Base-by-base conservation (phyloP, 495 filamentous ascomycete genomes). In the Neurospora tetraspora region DNA sequence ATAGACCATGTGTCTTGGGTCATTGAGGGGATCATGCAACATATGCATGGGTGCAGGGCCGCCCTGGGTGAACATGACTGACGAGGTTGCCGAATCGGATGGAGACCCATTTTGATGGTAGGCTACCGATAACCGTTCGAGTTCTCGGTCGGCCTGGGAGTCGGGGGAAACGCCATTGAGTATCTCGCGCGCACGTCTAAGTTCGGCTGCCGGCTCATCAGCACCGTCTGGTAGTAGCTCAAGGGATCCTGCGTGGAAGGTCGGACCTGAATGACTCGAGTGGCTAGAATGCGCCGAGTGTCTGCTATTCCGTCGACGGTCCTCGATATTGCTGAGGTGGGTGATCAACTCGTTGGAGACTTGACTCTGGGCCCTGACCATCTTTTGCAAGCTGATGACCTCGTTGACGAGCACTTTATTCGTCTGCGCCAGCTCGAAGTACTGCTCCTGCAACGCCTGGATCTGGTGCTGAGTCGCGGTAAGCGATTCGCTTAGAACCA, bases 401-500 rank as follows among this genome's bases (percentile, higher is more conserved):
- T 99, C 94, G 78, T 96, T 92, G 70, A 97, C 83, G 73, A 98
- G 91, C 73, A 96, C 87, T 74, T 92, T 89, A 77, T 97, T 94
- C 72, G 94, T 92, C 71, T 94, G 91, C 53, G 90, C 88, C 53
- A 98, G 86, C 77, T 96, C 93, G 47, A 91, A 89, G 82, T 96
- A 94, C 69, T 91, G 90, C 74, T 94, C 90, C 74, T 94, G 91
- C 31, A 99, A 84, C 53, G 90, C 88, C 78, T 96, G 92, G 68
- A 98, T 89, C 78, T 97, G 93, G 76, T 97, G 93, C 77, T 96
- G 93, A 20, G 96, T 96, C 23, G 94, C 95, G 68, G 93, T 86
- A 72, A 98, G 86, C 74, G 97, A 93, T 75, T 90, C 91, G 84
- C 94, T 94, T 70, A 99, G 86, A 37, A 96, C 85, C 71, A 97